Evolutionary conservation across 2,329 filamentous ascomycete genomes (phyloP).

Genomic region (Xylariaceae sp.): DNA sequence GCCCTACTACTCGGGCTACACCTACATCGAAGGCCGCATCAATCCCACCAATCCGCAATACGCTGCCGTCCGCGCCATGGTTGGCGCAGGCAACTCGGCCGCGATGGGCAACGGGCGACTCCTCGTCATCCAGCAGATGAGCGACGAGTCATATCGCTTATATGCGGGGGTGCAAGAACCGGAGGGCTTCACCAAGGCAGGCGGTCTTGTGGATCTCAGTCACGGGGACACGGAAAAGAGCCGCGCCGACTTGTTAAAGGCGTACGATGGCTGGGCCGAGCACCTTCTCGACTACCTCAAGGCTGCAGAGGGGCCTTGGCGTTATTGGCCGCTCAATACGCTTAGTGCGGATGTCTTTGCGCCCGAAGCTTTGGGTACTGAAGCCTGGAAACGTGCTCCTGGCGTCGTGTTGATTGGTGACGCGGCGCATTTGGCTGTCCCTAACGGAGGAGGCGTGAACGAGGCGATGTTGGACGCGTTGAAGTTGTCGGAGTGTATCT

Average conservation of each 20-base stretch:
- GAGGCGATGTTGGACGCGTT: conserved; percentile 14
- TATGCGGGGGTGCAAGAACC: conserved; percentile 9
- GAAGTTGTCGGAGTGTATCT: conserved; percentile 7
- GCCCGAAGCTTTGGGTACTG: not conserved
- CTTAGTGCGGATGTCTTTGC: conserved; percentile 1
- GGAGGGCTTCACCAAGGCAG: conserved; percentile 1
- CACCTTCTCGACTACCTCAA: conserved; percentile 5
- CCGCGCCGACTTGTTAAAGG: not conserved
- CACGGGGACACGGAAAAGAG: conserved; percentile 2
- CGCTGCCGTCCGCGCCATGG: conserved; percentile 6
- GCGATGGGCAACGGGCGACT: conserved; percentile 2
- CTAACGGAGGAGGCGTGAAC: conserved; percentile 16
- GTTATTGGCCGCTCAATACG: conserved; percentile 13
- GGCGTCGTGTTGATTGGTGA: conserved; percentile 15
- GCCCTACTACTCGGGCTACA: conserved; percentile 12
- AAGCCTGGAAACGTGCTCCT: conserved; percentile 6
- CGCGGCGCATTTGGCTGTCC: conserved; percentile 12
- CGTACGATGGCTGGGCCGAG: conserved; percentile 4
- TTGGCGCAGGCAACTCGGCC: conserved; percentile 1
- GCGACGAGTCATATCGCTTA: conserved; percentile 11
- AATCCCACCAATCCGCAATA: conserved; percentile 8
- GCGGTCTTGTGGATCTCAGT: conserved; percentile 8
- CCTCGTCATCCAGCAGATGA: conserved; percentile 9
- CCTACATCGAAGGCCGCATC: conserved; percentile 9
- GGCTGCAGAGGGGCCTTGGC: conserved; percentile 12